Base-by-base conservation (phyloP, 1,284 basidiomycete species). In the Ceratobasidium sp. region DNA sequence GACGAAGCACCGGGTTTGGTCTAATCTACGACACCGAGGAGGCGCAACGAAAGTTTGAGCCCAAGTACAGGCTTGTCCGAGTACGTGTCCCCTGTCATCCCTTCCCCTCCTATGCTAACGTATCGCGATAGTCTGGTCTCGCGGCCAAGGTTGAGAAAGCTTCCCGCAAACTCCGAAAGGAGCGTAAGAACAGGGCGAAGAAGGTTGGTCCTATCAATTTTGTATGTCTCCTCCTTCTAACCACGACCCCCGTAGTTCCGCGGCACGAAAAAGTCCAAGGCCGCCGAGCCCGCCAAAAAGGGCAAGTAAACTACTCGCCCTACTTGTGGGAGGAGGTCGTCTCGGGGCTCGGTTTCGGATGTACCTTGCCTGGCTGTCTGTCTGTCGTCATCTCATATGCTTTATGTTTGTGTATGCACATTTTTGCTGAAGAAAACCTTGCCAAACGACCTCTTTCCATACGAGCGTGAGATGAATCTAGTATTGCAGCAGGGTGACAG, bases 171-270 rank as follows among this genome's bases (percentile, higher is more conserved):
- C 90, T 99, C 83, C 92, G 97, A 84, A 98, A 99, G 88, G 97
- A 99, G 88, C 90, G 97, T 80, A 99, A 99, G 90, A 99, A 99
- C 87, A 91, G 97, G 82, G 88, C 92, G 76, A 98, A 98, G 92
- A 97, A 97, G 91, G 95, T 93, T 72, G 21, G 83, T 79, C 26
- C 45, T 12, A 39, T 34, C 41, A 57, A 16, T 10, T 21, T 41
- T 18, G 5, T 36, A 5, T n/a, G 18, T 18, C 57, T 4, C 9
- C 55, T 36, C 21, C 41, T 39, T 71, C 59, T 16, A 45, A 61
- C 30, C 10, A 45, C 55, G 60, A 53, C 75, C 23, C 75, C 41
- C 50, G 60, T 32, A 95, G 93, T 82, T 94, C 83, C 93, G 93
- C 80, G 93, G 94, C 78, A 94, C 92, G 82, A 94, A 93, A 86